Evolutionary conservation across 1,284 basidiomycete genomes (phyloP).

Genomic region (Blastosporella zonata): DNA sequence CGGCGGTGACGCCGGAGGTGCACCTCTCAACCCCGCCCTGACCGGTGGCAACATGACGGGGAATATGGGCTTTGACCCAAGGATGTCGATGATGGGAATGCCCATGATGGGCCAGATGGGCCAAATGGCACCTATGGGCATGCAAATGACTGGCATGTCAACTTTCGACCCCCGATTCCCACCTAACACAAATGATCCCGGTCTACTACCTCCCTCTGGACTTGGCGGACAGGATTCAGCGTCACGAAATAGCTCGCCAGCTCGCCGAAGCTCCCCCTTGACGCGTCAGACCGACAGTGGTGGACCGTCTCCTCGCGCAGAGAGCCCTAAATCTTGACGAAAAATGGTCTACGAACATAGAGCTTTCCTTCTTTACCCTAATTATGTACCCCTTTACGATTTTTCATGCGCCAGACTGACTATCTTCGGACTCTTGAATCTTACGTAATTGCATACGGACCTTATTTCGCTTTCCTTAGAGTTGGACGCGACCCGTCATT

Average conservation of each 20-base stretch:
- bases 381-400: neutral
- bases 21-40: constrained; percentile 53
- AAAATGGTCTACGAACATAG: constrained; percentile 4
- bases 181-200: constrained; percentile 31
- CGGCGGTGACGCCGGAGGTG: constrained; percentile 46
- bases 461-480: neutral
- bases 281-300: constrained; percentile 31
- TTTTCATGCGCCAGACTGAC: neutral
- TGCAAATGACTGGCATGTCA: constrained; percentile 61
- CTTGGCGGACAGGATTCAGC: constrained; percentile 31
- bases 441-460: constrained; percentile 10
- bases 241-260: constrained; percentile 41
- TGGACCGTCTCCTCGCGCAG: constrained; percentile 33
- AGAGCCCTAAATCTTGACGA: constrained; percentile 33
- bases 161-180: constrained; percentile 54
- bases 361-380: neutral
- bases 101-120: constrained; percentile 59
- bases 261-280: constrained; percentile 39
- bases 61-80: constrained; percentile 37
- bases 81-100: constrained; percentile 56
- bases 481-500: neutral
- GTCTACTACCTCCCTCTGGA: constrained; percentile 35
- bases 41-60: constrained; percentile 35
- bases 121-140: constrained; percentile 45
- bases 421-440: constrained; percentile 2